A percentile compares a stretch with the other conserved stretches of the same genome.
Evolutionary conservation across 345 rosid species (phyloP).

Genomic region (Odontarrhena argentea): DNA sequence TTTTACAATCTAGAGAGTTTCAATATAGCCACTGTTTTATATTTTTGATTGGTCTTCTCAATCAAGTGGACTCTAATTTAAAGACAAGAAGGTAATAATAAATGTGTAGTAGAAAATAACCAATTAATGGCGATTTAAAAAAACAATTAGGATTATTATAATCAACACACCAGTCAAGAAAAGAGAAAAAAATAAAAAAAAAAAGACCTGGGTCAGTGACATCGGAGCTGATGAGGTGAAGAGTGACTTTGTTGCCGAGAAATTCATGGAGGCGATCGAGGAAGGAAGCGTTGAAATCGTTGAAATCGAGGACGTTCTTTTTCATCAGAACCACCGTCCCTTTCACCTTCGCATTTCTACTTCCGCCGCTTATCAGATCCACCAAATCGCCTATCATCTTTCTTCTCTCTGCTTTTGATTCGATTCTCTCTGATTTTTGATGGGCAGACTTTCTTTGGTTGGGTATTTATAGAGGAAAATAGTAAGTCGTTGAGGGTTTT

Average conservation of each 20-base stretch:
- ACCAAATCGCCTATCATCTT: conserved; percentile 36
- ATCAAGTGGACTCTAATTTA: too few species aligned
- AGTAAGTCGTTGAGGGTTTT: background rate
- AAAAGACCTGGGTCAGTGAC: conserved; percentile 46
- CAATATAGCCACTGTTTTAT: background rate
- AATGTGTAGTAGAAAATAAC: conserved; percentile 9
- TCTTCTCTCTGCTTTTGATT: background rate
- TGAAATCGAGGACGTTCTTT: conserved; percentile 85
- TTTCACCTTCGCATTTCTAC: conserved; percentile 43
- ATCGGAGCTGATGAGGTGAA: conserved; percentile 75
- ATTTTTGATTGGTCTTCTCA: background rate
- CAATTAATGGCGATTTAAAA: conserved; percentile 14
- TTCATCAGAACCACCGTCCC: conserved; percentile 86
- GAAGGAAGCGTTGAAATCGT: conserved; percentile 64
- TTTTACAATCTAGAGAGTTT: background rate
- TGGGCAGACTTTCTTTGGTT: conserved; percentile 5
- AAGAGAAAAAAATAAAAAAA: background rate
- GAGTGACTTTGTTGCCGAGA: conserved; percentile 59
- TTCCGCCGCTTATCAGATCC: conserved; percentile 39
- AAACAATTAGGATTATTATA: background rate
- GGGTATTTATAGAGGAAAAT: conserved; percentile 23
- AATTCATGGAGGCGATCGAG: conserved; percentile 69
- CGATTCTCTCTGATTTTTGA: too few species aligned
- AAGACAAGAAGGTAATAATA: conserved; percentile 8
- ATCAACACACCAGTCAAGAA: background rate